These are phyloP conservation scores for Solidago caesia DNA, from an alignment of 129 eudicot genomes.

Conservation along the genomic window DNA sequence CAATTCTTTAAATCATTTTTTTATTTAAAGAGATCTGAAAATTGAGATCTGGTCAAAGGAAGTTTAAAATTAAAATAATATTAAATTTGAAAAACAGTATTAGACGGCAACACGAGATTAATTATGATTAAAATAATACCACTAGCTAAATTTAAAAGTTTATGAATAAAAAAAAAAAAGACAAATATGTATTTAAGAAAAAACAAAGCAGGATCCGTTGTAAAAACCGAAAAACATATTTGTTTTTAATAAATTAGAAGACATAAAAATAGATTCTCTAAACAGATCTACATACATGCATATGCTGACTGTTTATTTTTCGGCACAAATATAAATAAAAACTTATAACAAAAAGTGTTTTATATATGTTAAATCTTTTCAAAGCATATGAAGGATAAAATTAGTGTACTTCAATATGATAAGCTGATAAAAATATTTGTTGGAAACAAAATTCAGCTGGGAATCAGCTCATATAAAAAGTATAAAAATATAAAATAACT, in stretches of 20 bases:
- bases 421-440: not conserved
- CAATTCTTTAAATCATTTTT: conserved; percentile 2
- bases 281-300: conserved; percentile 1
- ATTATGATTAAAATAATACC: not conserved
- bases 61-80: not conserved
- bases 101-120: conserved; percentile 20
- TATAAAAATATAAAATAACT: not conserved
- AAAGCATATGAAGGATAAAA: conserved; percentile 12
- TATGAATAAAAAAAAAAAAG: conserved; percentile 2
- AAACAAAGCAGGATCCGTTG: conserved; percentile 26
- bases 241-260: conserved; percentile 1
- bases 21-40: conserved; percentile 27
- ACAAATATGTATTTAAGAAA: not conserved
- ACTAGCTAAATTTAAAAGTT: not conserved
- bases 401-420: not conserved
- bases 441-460: conserved; percentile 1
- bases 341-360: not conserved
- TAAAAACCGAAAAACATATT: conserved; percentile 16
- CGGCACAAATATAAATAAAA: not conserved
- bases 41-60: conserved; percentile 51
- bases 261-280: not conserved
- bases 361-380: not conserved
- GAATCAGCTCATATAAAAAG: not conserved
- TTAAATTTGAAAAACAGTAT: not conserved
- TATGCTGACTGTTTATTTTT: conserved; percentile 7